Evolutionary conservation across 306 rosid genomes (phyloP), one percentile per base, ranked within the genome.

Genomic region (Coriaria nepalensis): DNA sequence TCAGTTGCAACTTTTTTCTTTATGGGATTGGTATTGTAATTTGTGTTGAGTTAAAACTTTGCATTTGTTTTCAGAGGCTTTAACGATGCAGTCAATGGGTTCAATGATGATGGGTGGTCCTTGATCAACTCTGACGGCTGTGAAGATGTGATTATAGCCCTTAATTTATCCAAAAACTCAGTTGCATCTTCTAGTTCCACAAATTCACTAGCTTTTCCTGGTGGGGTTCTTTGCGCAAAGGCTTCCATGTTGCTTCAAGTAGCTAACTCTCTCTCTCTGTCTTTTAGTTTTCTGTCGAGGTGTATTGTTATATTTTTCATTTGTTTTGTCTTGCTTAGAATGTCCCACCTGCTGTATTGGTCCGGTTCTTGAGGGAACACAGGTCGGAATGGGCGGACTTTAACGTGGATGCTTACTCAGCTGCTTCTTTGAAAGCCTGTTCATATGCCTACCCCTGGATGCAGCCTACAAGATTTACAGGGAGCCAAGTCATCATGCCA

Each of bases 331-430:
- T 37, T 72, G 62, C 69, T 20, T 73, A 92, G 96, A 85, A 92
- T 33, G 83, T 92, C 9, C 87, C 98, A 47, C 94, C 96, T 33
- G 96, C 94, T 1, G 76, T 92, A 47, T 73, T 92, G 49, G 93
- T 92, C 73, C 93, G 94, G 33, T 92, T 92, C 72, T 62, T 92
- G 60, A 92, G 96, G 62, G 96, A 92, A 65, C 98, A 92, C 36
- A 95, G 96, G 44, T 82, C 98, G 12, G 96, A 92, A 71, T 92
- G 96, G 98, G 98, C 98, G 41, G 96, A 92, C 81, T 92, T 92
- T 68, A 92, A 92, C 41, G 83, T 92, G 45, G 98, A 92, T 75
- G 96, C 96, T 8, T 92, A 77, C 59, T 49, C 83, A 11, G 94
- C 94, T 6, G 81, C 93, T 10, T 74, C 96, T 48, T 53, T 85